Evolutionary conservation across 192 early-diverging fungal species (phyloP).

Genomic region (Coemansia sp.): DNA sequence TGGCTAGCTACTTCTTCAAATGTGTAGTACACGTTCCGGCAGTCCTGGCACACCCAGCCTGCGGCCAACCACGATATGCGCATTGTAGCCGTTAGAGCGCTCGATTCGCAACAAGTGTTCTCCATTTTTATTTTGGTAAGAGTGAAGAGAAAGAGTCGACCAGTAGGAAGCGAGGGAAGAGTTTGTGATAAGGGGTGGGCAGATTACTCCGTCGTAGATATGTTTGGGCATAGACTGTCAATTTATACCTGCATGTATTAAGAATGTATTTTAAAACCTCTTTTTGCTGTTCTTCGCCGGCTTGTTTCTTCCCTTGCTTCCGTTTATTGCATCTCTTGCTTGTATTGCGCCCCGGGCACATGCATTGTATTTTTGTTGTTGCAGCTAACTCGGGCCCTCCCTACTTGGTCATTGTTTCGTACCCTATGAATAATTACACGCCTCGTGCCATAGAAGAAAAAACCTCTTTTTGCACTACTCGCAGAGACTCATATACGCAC

Average conservation of each 20-base stretch:
- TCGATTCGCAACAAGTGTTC: background rate
- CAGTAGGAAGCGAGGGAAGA: background rate
- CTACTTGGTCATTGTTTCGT: background rate
- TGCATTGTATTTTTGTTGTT: background rate
- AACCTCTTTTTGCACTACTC: background rate
- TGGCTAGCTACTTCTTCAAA: slow-evolving; percentile 46
- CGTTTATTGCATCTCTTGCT: slow-evolving; percentile 5
- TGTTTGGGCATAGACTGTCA: background rate
- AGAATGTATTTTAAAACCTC: background rate
- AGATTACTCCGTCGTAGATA: background rate
- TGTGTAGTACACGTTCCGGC: slow-evolving; percentile 37
- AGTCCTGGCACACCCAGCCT: slow-evolving; percentile 47
- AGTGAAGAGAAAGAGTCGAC: background rate
- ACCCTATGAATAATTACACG: background rate
- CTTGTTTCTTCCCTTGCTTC: background rate
- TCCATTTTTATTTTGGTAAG: background rate
- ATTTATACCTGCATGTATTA: background rate
- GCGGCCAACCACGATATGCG: background rate
- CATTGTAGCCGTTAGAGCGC: background rate
- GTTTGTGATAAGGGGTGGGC: background rate
- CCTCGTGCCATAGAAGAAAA: background rate
- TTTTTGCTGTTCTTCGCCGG: background rate
- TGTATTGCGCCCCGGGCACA: background rate
- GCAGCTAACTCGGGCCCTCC: slow-evolving; percentile 1
- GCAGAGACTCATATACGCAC: background rate